phyloP scores from a whole-genome alignment of 805 yeast genomes.

The Pichia gijzeniarum region DNA sequence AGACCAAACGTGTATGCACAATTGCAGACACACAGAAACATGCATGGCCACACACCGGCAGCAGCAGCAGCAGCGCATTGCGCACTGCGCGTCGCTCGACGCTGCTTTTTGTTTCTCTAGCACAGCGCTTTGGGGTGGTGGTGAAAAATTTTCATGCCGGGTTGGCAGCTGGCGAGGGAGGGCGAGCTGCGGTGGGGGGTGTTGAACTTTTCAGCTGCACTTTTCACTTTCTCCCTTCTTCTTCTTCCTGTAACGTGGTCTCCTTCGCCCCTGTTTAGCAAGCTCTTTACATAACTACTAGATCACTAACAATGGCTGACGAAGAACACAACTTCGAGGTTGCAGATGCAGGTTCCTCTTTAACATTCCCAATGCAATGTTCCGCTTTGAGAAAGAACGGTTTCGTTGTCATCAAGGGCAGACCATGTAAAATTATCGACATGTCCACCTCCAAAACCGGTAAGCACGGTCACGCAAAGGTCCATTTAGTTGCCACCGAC shows the following conservation, averaged over 20 bases:
- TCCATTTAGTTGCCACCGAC: slow-evolving; percentile 97
- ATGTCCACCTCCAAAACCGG: slow-evolving; percentile 99
- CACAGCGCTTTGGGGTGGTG: too few species aligned
- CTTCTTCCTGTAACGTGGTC: background rate
- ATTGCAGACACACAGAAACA: too few species aligned
- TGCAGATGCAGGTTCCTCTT: slow-evolving; percentile 98
- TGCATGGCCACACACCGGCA: too few species aligned
- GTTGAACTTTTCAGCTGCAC: background rate
- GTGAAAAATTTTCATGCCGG: too few species aligned
- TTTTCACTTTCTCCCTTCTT: background rate
- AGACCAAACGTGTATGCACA: too few species aligned
- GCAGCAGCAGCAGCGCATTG: too few species aligned
- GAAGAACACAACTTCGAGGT: slow-evolving; percentile 83
- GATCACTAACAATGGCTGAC: slow-evolving; percentile 27
- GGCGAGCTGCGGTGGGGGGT: background rate
- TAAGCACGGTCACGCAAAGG: slow-evolving; percentile 99
- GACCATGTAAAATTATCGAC: slow-evolving; percentile 99
- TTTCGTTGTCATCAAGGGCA: slow-evolving; percentile 95
- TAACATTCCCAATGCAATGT: slow-evolving; percentile 99
- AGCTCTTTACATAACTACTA: background rate
- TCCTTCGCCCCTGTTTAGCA: background rate
- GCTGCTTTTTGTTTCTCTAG: too few species aligned
- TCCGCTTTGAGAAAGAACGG: slow-evolving; percentile 99
- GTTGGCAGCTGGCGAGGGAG: background rate
- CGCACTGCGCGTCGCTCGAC: too few species aligned